A percentile compares a stretch with the other conserved stretches of the same genome.
Conservation (phyloP, 2,329 filamentous ascomycete species). For the Ophiognomonia clavigignenti-juglandacearum region DNA sequence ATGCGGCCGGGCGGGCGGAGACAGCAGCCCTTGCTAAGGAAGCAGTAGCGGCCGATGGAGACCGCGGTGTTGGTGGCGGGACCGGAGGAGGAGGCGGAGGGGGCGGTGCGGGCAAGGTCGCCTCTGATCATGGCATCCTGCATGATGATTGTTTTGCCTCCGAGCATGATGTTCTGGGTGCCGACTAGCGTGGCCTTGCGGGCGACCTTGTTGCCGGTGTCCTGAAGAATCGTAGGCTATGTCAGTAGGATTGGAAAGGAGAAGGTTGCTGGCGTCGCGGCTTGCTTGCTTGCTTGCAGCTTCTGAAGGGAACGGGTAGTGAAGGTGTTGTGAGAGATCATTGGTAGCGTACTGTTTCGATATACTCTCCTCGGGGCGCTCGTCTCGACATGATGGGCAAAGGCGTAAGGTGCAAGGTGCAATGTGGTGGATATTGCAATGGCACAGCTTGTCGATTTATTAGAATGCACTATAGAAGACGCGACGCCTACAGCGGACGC, state of each 20-base stretch:
- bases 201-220: slow-evolving; percentile 97
- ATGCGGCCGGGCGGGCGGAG: slow-evolving; percentile 79
- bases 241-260: not conserved
- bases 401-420: not conserved
- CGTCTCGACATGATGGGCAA: slow-evolving; percentile 65
- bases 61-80: slow-evolving; percentile 62
- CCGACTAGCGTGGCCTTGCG: slow-evolving; percentile 87
- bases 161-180: slow-evolving; percentile 96
- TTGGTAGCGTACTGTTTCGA: slow-evolving; percentile 87
- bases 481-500: too few relatives aligned
- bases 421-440: not conserved
- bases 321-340: not conserved
- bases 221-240: slow-evolving; percentile 45
- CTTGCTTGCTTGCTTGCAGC: too few relatives aligned
- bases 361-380: slow-evolving; percentile 83
- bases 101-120: slow-evolving; percentile 65
- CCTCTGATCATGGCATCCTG: slow-evolving; percentile 91
- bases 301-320: not conserved
- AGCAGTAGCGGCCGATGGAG: slow-evolving; percentile 85
- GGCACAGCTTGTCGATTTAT: too few relatives aligned
- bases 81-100: slow-evolving; percentile 30
- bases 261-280: not conserved
- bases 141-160: slow-evolving; percentile 93
- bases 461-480: too few relatives aligned
- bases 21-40: slow-evolving; percentile 73